Evolutionary conservation across 306 rosid genomes (phyloP).

Genomic region (Prunus padus): DNA sequence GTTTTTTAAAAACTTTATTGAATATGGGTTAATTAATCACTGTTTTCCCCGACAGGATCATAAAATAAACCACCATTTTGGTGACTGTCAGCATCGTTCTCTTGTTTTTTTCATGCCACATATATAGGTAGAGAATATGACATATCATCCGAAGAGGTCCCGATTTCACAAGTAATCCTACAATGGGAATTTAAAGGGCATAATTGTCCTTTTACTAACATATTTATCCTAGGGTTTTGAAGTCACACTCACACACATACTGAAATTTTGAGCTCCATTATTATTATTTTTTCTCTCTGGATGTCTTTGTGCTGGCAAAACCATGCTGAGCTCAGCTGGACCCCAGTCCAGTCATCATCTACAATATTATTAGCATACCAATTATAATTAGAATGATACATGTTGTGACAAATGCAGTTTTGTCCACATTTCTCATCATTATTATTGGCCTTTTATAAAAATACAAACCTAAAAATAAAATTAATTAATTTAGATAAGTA

Average conservation of each 20-base stretch:
- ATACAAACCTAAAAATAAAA: conserved; percentile 28
- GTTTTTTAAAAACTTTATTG: not conserved
- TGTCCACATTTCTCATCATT: conserved; percentile 49
- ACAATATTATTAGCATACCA: conserved; percentile 32
- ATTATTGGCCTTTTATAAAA: conserved; percentile 41
- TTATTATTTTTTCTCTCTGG: not conserved
- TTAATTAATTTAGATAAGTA: conserved; percentile 24
- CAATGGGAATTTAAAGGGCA: conserved; percentile 13
- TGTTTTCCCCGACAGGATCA: conserved; percentile 9
- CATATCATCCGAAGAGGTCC: conserved; percentile 37
- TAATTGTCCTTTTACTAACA: conserved; percentile 18
- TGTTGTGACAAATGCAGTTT: conserved; percentile 47
- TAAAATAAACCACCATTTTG: not conserved
- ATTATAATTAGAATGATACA: conserved; percentile 45
- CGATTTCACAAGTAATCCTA: conserved; percentile 43
- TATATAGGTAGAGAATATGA: conserved; percentile 33
- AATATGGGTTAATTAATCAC: not conserved
- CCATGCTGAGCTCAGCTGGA: conserved; percentile 13
- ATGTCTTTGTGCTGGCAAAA: not conserved
- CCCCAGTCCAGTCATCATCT: conserved; percentile 45
- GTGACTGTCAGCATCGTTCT: conserved; percentile 26
- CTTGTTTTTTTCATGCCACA: conserved; percentile 16
- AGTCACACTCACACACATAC: conserved; percentile 16
- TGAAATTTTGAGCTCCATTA: conserved; percentile 27
- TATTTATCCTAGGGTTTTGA: conserved; percentile 8